Conservation (phyloP, 768 basidiomycete genomes). For the Suillus cothurnatus region DNA sequence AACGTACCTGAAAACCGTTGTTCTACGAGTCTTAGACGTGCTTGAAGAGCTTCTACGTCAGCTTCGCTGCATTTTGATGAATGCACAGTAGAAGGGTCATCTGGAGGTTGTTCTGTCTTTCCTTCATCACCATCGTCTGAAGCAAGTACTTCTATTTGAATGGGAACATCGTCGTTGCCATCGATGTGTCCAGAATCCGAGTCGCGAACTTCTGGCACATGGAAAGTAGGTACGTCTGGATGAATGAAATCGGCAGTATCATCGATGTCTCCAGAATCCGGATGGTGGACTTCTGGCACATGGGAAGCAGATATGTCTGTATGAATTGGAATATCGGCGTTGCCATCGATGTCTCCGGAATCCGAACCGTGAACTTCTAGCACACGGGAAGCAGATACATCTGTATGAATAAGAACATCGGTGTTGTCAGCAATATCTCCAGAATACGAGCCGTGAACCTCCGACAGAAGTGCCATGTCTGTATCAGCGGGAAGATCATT, state of each 20-base stretch:
- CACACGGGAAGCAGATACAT: background rate
- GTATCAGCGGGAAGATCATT: background rate
- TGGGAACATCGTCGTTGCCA: background rate
- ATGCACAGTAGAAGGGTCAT: background rate
- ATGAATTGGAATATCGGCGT: background rate
- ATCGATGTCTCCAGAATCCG: background rate
- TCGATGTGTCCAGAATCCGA: background rate
- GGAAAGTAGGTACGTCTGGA: background rate
- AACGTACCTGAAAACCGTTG: conserved; percentile 71
- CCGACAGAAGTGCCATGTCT: background rate
- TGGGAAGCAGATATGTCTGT: background rate
- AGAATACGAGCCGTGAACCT: background rate
- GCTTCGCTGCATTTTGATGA: conserved; percentile 12
- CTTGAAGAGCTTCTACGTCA: conserved; percentile 61
- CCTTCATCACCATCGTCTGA: background rate
- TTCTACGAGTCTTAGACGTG: conserved; percentile 70
- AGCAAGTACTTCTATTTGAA: background rate
- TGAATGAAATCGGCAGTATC: background rate
- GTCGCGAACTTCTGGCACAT: background rate
- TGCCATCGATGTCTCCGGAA: background rate
- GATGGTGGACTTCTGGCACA: background rate
- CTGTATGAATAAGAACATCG: background rate
- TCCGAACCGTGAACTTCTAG: background rate
- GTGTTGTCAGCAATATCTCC: background rate
- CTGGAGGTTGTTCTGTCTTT: background rate